phyloP scores from a whole-genome alignment of 1,284 basidiomycete species.

The Somion occarium region DNA sequence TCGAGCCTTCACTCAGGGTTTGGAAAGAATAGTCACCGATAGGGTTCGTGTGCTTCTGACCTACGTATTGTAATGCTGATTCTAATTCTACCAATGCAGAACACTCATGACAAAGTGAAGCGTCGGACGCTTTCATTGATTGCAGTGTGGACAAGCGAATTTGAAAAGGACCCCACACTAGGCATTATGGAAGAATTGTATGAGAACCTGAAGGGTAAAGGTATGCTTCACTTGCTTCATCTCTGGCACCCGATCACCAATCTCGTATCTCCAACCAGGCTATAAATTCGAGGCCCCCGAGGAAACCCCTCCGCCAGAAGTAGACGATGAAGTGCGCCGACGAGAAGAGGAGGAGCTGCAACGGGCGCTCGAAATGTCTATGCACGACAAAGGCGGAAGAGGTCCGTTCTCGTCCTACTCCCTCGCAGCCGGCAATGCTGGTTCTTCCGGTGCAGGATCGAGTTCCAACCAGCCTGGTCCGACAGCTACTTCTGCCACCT shows the following conservation, averaged over 20 bases:
- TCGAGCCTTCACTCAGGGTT: conserved; percentile 84
- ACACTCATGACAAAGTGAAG: conserved; percentile 86
- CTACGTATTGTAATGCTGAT: conserved; percentile 2
- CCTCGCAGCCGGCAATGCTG: conserved; percentile 33
- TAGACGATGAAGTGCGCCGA: conserved; percentile 76
- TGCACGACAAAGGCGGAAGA: conserved; percentile 83
- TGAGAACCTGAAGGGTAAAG: conserved; percentile 77
- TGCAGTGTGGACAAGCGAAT: conserved; percentile 84
- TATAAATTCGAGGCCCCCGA: conserved; percentile 65
- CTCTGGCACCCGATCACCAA: neutral
- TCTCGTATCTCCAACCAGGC: conserved; percentile 36
- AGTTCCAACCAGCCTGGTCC: conserved; percentile 30
- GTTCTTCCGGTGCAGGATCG: conserved; percentile 29
- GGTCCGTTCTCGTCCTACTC: conserved; percentile 43
- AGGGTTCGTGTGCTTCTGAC: conserved; percentile 47
- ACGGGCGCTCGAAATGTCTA: conserved; percentile 83
- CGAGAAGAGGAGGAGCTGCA: conserved; percentile 92
- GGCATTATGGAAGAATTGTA: conserved; percentile 93
- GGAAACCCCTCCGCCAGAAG: conserved; percentile 64
- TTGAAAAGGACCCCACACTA: conserved; percentile 75
- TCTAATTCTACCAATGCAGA: conserved; percentile 39
- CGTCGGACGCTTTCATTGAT: conserved; percentile 72
- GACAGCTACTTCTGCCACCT: conserved; percentile 18
- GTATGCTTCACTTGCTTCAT: conserved; percentile 37
- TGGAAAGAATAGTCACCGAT: conserved; percentile 86